Percentiles rank a stretch among this genome's conserved stretches.
phyloP scores from a whole-genome alignment of 2,329 filamentous ascomycete genomes.

The Aureobasidium subglaciale region DNA sequence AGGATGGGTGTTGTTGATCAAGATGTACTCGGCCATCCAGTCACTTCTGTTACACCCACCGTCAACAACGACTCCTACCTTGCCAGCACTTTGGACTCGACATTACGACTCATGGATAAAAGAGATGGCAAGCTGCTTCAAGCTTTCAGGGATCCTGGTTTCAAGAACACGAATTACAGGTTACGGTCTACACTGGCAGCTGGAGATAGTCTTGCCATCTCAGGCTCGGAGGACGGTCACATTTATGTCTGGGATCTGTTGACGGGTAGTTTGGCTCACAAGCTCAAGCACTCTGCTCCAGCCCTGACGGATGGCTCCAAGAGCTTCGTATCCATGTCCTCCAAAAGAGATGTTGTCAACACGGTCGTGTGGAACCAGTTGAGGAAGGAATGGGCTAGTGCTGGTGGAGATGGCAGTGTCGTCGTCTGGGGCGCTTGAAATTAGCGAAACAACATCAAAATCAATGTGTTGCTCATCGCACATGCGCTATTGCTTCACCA shows the following conservation, averaged over 20 bases:
- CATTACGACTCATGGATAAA: constrained; percentile 74
- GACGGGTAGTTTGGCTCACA: constrained; percentile 60
- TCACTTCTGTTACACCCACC: constrained; percentile 69
- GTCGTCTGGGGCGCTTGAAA: constrained; percentile 26
- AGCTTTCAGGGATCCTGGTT: constrained; percentile 54
- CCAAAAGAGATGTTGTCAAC: constrained; percentile 41
- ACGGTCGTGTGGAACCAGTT: constrained; percentile 42
- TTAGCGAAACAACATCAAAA: not conserved
- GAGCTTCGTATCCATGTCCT: constrained; percentile 11
- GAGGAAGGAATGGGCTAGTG: constrained; percentile 43
- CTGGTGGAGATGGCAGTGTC: constrained; percentile 41
- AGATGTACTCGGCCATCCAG: constrained; percentile 62
- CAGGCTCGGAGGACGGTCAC: constrained; percentile 70
- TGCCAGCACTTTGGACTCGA: constrained; percentile 68
- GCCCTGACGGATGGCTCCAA: constrained; percentile 23
- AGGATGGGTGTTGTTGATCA: constrained; percentile 63
- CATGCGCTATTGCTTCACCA: no score
- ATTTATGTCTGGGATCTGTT: constrained; percentile 81
- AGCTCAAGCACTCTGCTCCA: constrained; percentile 41
- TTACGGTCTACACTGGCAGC: constrained; percentile 68
- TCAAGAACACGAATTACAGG: constrained; percentile 63
- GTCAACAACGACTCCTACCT: constrained; percentile 68
- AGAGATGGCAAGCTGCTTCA: constrained; percentile 65
- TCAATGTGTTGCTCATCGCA: not conserved
- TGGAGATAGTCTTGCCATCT: constrained; percentile 69